These are phyloP conservation scores for Corinectria fuckeliana DNA, from an alignment of 2,329 filamentous ascomycete genomes.

Conservation along the genomic window DNA sequence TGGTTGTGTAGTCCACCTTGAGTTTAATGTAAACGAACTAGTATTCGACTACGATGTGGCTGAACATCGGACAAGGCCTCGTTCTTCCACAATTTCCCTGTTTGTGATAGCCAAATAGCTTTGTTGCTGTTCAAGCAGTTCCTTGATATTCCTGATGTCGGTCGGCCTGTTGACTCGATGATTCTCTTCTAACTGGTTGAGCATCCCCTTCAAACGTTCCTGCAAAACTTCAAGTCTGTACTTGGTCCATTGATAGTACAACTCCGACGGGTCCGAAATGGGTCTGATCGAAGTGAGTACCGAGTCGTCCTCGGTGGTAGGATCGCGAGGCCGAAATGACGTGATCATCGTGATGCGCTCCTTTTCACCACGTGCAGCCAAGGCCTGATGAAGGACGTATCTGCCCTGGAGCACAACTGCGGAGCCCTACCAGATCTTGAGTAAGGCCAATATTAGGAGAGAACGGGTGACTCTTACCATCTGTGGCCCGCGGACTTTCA, in stretches of 20 bases:
- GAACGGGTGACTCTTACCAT: not conserved
- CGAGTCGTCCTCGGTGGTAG: slow-evolving; percentile 63
- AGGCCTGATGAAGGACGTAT: slow-evolving; percentile 69
- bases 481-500: slow-evolving; percentile 63
- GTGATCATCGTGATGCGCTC: slow-evolving; percentile 73
- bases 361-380: slow-evolving; percentile 61
- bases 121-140: not conserved
- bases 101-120: not conserved
- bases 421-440: slow-evolving; percentile 48
- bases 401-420: slow-evolving; percentile 70
- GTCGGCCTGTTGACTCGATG: not conserved
- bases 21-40: no score
- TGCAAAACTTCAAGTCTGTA: not conserved
- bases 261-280: not conserved
- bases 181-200: not conserved
- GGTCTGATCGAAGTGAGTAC: slow-evolving; percentile 22
- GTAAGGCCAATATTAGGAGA: not conserved
- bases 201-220: not conserved
- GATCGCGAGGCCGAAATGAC: slow-evolving; percentile 64
- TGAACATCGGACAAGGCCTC: not conserved
- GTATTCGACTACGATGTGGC: not conserved
- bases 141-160: not conserved
- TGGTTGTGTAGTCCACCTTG: no score
- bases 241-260: not conserved
- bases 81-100: not conserved